Base-by-base conservation (phyloP, 1,284 basidiomycete genomes). In the Trichosporon sp. region DNA sequence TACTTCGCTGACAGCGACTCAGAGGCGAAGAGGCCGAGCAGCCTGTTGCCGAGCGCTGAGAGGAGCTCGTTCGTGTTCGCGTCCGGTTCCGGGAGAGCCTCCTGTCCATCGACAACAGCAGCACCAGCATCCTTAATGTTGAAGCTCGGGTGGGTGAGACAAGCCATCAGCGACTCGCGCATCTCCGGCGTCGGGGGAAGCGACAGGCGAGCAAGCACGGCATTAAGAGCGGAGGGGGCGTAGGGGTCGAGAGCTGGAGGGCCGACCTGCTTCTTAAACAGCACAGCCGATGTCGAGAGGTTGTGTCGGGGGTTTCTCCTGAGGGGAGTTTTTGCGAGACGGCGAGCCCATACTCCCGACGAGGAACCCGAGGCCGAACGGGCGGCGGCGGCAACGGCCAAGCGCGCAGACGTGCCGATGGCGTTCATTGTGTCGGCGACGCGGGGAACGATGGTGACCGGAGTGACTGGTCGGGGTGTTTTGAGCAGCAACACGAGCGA, bases 11-110 rank as follows among this genome's bases (percentile, higher is more conserved):
- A 85, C 32, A 98, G 81, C 76, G 89, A 87, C 81, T 99, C 95
- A 0, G 90, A 83, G 4, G 91, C 90, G 71, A 98, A 92, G 40
- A 98, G 84, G 59, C 95, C 95, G 75, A 98, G 85, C 54, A 99
- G 84, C 1, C 90, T 86, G 81, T 98, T 98, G 32, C 95, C 95
- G 6, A 96, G 80, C 0, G 86, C 80, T 0, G 89, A 84, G 4
- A 97, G 85, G 56, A 90, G 86, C n/a, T 85, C 88, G 80, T 98
- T 97, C 86, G 88, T 71, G 77, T 76, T 60, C 83, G 82, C 77
- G 13, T 54, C 49, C 74, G 86, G 84, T 61, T 88, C 80, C 44
- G 62, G 44, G 6, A 19, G 27, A 29, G 56, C 67, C 1, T 29
- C 33, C 46, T 62, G 56, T 3, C 5, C 44, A 2, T 19, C 34